Percentiles rank a stretch among this genome's conserved stretches.
Conservation (phyloP, 192 early-diverging fungal species). For the Kickxella alabastrina region DNA sequence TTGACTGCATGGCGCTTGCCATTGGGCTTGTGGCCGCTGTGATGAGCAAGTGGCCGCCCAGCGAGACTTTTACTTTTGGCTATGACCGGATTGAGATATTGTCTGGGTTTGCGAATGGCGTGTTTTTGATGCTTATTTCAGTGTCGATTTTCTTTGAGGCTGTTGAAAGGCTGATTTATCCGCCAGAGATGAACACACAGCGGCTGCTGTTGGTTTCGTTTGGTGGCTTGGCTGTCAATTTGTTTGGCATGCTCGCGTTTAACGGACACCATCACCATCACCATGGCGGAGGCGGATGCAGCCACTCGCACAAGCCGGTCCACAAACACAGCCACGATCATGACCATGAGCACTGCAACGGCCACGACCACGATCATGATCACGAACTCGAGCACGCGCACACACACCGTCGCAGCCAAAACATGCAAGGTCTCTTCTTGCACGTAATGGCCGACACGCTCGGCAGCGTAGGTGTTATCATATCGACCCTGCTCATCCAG, state of each 20-base stretch:
- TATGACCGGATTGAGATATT: conserved; percentile 89
- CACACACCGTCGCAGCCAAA: conserved; percentile 64
- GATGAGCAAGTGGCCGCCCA: conserved; percentile 87
- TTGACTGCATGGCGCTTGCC: conserved; percentile 89
- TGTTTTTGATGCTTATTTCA: conserved; percentile 85
- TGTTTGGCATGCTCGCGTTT: conserved; percentile 91
- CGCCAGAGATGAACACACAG: conserved; percentile 82
- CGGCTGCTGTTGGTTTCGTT: conserved; percentile 82
- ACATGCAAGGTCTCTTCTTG: conserved; percentile 92
- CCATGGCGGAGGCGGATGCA: conserved; percentile 53
- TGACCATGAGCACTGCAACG: conserved; percentile 50
- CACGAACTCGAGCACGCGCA: conserved; percentile 42
- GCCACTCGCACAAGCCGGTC: conserved; percentile 57
- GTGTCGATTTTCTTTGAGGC: conserved; percentile 90
- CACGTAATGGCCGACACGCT: conserved; percentile 94
- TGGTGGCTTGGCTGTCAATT: conserved; percentile 86
- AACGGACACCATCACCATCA: conserved; percentile 74
- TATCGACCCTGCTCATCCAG: conserved; percentile 86
- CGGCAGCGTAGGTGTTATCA: conserved; percentile 92
- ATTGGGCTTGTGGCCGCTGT: conserved; percentile 84
- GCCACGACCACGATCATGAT: conserved; percentile 53
- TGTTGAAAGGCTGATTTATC: conserved; percentile 79
- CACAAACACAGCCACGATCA: conserved; percentile 35
- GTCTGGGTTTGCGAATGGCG: conserved; percentile 89
- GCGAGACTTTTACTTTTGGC: conserved; percentile 63